These are phyloP conservation scores for Porphyrellus sp. DNA, from an alignment of 1,284 basidiomycete genomes.

Conservation along the genomic window DNA sequence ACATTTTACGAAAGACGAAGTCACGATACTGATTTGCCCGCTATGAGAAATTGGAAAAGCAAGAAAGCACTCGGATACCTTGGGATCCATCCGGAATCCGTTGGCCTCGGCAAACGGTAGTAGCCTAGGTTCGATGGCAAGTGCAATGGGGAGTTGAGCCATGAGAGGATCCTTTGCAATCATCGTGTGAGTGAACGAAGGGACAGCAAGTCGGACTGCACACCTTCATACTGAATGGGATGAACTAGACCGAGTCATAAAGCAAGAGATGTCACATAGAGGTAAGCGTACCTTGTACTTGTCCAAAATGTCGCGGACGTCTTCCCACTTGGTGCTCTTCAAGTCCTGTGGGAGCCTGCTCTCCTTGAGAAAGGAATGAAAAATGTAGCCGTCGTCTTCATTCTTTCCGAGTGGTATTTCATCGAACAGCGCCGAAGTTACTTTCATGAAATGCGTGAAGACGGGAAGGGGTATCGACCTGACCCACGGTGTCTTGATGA, in stretches of 20 bases:
- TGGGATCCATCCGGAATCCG: constrained; percentile 71
- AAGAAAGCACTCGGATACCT: constrained; percentile 41
- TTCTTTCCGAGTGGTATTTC: constrained; percentile 65
- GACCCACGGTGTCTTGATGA: constrained; percentile 70
- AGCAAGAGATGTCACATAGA: constrained; percentile 9
- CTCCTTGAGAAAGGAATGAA: constrained; percentile 62
- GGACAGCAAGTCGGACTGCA: constrained; percentile 10
- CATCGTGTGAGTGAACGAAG: constrained; percentile 13
- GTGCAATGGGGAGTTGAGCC: constrained; percentile 67
- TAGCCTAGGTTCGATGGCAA: constrained; percentile 71
- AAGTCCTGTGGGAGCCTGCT: constrained; percentile 54
- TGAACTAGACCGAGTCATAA: constrained; percentile 50
- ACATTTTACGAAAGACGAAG: constrained; percentile 79
- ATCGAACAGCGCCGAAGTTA: constrained; percentile 55
- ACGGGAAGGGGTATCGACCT: constrained; percentile 56
- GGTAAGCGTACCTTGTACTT: constrained; percentile 56
- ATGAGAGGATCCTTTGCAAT: constrained; percentile 63
- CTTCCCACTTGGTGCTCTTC: constrained; percentile 58
- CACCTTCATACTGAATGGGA: constrained; percentile 70
- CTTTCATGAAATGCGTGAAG: constrained; percentile 59
- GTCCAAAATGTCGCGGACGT: constrained; percentile 60
- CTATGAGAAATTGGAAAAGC: constrained; percentile 15
- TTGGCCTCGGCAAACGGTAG: constrained; percentile 66
- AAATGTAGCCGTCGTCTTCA: constrained; percentile 68
- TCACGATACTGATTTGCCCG: constrained; percentile 58